Base-by-base conservation (phyloP, 228 moss, liverwort and hornwort species). In the Sphagnum magellanicum region DNA sequence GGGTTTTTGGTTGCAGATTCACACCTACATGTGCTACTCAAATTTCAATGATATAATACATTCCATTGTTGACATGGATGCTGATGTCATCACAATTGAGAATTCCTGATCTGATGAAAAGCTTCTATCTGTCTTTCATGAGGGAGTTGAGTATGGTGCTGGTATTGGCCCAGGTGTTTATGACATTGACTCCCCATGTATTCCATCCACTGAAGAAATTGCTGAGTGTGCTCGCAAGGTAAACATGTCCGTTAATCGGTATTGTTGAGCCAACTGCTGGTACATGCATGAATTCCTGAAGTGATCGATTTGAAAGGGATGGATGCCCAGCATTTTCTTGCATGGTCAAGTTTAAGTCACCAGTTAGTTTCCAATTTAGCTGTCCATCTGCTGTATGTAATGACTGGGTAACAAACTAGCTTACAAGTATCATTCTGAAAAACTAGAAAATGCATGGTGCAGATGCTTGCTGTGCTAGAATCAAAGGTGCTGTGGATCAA, bases 31-130 rank as follows among this genome's bases (percentile, higher is more conserved):
- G 89, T 89, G 89, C 67, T 89, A 89, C 78, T 89, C 89, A 7
- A 82, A 89, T 69, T 89, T 89, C 73, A 89, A 85, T 51, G 88
- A 89, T 64, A 89, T 89, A 73, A 89, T 89, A 67, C 81, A 81
- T 65, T 86, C 86, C n/a, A 95, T 95, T 67, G 92, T 95, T 64
- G 92, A 95, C 78, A 95, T 95, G 94, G 92, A 95, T 78, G 94
- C 94, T 48, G 94, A 95, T 72, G 94, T 95, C 62, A 95, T 95
- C 76, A 95, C 94, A 53, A 95, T 95, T 66, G 94, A 95, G 87
- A 95, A 95, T 71, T 95, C 91, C 10, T 80, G 94, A 9, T 95
- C 94, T 5, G 94, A 95, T 71, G 92, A 95, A 85, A 95, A 95
- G 81, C 68, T 95, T 60, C 82, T 95, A 15, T 92, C 92, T 0